Evolutionary conservation across 768 basidiomycete species (phyloP).

Genomic region (Calocera cornea): DNA sequence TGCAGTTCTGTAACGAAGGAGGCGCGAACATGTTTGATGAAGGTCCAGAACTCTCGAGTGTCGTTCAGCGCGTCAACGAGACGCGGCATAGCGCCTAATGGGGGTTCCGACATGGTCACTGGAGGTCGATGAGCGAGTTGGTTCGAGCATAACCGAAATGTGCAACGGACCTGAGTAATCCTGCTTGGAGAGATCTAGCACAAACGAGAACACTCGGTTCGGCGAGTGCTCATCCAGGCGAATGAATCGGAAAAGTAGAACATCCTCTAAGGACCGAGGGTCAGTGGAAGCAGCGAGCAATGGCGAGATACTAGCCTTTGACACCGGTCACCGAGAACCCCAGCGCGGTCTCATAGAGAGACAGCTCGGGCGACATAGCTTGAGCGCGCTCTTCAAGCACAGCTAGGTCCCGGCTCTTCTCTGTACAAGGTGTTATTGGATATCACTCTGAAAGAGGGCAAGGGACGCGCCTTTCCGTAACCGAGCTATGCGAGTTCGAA

Average conservation of each 20-base stretch:
- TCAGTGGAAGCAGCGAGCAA: neutral
- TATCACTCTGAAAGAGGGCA: neutral
- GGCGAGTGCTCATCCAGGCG: constrained; percentile 45
- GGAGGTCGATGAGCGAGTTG: constrained; percentile 7
- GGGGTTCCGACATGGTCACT: constrained; percentile 75
- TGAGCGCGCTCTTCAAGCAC: neutral
- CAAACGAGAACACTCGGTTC: constrained; percentile 54
- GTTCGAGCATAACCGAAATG: neutral
- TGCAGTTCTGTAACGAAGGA: constrained; percentile 8
- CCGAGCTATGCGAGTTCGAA: neutral
- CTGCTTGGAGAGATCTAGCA: constrained; percentile 54
- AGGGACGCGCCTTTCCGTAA: neutral
- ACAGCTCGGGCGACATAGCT: neutral
- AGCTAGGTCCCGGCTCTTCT: neutral
- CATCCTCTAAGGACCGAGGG: constrained; percentile 29
- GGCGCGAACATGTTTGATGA: constrained; percentile 49
- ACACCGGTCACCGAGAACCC: neutral
- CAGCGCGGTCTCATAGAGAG: neutral
- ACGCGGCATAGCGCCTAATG: constrained; percentile 49
- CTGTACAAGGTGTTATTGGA: neutral
- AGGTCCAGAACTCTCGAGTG: constrained; percentile 51
- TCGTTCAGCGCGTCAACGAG: constrained; percentile 59
- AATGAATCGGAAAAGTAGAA: constrained; percentile 59
- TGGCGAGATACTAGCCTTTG: neutral
- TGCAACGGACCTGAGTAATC: constrained; percentile 48